phyloP scores from a whole-genome alignment of 2,329 filamentous ascomycete genomes.

The Penicillium sp. region DNA sequence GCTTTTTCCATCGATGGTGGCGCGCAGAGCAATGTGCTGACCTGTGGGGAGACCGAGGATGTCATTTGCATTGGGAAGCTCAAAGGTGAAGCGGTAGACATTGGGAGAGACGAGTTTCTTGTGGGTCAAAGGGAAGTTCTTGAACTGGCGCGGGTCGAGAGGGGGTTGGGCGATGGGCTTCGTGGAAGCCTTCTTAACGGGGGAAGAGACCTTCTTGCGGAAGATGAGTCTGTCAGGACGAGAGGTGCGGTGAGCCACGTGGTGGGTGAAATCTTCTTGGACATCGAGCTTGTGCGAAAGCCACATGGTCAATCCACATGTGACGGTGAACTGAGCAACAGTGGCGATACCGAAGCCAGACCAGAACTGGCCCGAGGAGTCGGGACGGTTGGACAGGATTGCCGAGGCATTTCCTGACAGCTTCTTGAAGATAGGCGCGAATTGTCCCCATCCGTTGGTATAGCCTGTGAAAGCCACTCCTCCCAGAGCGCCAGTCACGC shows the following conservation, averaged over 20 bases:
- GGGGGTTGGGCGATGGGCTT: slow-evolving; percentile 31
- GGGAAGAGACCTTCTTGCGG: neutral
- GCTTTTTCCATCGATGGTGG: slow-evolving; percentile 45
- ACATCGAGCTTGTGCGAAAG: slow-evolving; percentile 23
- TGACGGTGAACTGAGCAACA: slow-evolving; percentile 20
- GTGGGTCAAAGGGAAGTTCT: slow-evolving; percentile 39
- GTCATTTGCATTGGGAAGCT: slow-evolving; percentile 46
- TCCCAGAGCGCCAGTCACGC: neutral
- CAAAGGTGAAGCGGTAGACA: slow-evolving; percentile 48
- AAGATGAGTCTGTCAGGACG: neutral
- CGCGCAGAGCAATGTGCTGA: slow-evolving; percentile 55
- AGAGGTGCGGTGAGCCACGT: slow-evolving; percentile 34
- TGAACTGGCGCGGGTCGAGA: slow-evolving; percentile 31
- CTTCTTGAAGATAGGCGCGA: neutral
- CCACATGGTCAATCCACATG: slow-evolving; percentile 18
- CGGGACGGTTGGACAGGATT: neutral
- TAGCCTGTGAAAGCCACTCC: neutral
- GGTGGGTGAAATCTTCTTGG: slow-evolving; percentile 27
- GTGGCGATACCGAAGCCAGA: slow-evolving; percentile 22
- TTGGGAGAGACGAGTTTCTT: slow-evolving; percentile 9
- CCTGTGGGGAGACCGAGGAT: slow-evolving; percentile 55
- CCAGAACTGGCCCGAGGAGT: slow-evolving; percentile 18
- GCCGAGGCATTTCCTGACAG: neutral
- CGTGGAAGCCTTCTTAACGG: neutral
- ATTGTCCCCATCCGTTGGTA: neutral